A percentile compares a stretch with the other conserved stretches of the same genome.
Evolutionary conservation across 495 filamentous ascomycete species (phyloP).

Genomic region (Neurospora sp.): DNA sequence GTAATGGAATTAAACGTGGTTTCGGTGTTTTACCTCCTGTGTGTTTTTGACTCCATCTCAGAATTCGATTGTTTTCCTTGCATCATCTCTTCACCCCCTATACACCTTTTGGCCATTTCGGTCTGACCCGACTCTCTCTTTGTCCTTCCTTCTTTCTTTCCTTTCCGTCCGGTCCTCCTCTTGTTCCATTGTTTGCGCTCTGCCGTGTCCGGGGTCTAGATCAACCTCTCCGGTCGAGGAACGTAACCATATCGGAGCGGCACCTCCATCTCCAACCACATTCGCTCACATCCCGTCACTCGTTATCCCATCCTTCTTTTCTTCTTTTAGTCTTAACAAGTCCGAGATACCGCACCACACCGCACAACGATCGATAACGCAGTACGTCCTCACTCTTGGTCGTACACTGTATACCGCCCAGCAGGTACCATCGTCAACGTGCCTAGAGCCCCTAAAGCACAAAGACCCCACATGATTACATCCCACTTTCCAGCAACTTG

Average conservation of each 20-base stretch:
- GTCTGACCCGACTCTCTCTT: neutral
- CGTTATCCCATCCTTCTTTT: neutral
- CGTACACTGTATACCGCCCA: neutral
- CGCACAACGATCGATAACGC: neutral
- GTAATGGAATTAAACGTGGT: neutral
- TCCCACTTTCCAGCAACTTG: neutral
- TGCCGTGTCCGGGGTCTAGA: neutral
- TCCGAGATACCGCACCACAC: neutral
- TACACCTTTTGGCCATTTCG: neutral
- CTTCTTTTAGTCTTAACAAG: neutral
- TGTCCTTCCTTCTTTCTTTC: neutral
- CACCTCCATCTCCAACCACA: neutral
- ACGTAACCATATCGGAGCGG: neutral
- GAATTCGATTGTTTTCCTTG: neutral
- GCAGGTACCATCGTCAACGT: neutral
- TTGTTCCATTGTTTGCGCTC: neutral
- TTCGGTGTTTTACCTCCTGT: neutral
- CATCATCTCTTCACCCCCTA: neutral
- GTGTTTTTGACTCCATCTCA: neutral
- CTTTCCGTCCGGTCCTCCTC: neutral
- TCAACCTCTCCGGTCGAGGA: neutral
- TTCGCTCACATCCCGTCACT: neutral
- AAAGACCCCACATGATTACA: neutral
- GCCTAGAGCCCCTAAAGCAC: neutral
- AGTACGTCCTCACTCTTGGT: neutral